Evolutionary conservation across 2,329 filamentous ascomycete species (phyloP).

Genomic region (Chaetomium strumarium): DNA sequence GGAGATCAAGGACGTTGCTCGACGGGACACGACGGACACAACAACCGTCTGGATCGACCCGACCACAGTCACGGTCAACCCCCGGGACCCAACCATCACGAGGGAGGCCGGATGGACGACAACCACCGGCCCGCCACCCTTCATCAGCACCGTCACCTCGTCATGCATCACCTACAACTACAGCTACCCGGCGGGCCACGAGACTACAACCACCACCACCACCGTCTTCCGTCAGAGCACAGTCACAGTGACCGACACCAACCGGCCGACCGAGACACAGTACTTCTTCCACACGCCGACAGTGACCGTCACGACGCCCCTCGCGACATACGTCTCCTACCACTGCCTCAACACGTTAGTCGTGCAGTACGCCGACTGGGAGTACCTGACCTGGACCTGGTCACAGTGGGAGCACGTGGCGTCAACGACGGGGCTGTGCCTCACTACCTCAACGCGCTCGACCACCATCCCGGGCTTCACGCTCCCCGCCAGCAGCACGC

Average conservation of each 20-base stretch:
- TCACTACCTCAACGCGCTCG: slow-evolving; percentile 11
- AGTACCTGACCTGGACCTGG: slow-evolving; percentile 12
- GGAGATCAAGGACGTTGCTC: background rate
- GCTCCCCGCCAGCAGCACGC: background rate
- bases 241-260: slow-evolving; percentile 8
- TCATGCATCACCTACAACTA: slow-evolving; percentile 11
- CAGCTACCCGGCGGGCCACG: background rate
- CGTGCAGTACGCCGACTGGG: slow-evolving; percentile 6
- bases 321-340: background rate
- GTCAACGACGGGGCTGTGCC: slow-evolving; percentile 7
- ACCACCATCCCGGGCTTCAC: slow-evolving; percentile 15
- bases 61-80: slow-evolving; percentile 13
- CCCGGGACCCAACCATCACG: slow-evolving; percentile 13
- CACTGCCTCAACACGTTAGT: slow-evolving; percentile 17
- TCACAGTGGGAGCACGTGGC: background rate
- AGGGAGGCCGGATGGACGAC: slow-evolving; percentile 6
- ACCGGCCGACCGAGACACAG: background rate
- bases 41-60: slow-evolving; percentile 5
- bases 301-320: slow-evolving; percentile 6
- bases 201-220: background rate
- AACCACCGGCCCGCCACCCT: slow-evolving; percentile 6
- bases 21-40: slow-evolving; percentile 1
- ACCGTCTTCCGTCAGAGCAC: background rate
- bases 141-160: slow-evolving; percentile 10
- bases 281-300: slow-evolving; percentile 3